Evolutionary conservation across 345 rosid species (phyloP).

Genomic region (Cochlearia excelsa): DNA sequence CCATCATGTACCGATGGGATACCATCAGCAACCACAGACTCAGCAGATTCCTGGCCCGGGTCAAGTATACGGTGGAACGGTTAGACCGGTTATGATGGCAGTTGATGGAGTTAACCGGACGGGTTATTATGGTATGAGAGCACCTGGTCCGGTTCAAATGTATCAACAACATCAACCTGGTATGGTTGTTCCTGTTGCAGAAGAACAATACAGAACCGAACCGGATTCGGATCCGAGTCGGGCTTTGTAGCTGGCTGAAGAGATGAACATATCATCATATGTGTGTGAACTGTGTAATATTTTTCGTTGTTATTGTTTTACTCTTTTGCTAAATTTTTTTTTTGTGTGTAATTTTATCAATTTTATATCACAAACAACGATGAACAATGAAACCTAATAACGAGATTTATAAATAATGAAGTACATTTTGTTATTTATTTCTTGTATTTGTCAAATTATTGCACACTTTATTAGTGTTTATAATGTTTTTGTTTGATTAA

Average conservation of each 20-base stretch:
- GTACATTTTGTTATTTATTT: background rate
- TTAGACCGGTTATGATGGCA: conserved; percentile 44
- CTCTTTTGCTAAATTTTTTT: background rate
- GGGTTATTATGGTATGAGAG: conserved; percentile 60
- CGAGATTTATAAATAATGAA: background rate
- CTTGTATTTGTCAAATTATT: no score
- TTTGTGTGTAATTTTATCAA: background rate
- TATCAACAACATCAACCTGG: conserved; percentile 46
- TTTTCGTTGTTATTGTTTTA: conserved; percentile 2
- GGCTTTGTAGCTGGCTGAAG: conserved; percentile 27
- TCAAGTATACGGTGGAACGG: conserved; percentile 54
- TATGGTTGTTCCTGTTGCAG: conserved; percentile 54
- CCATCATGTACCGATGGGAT: conserved; percentile 59
- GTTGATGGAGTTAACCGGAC: conserved; percentile 55
- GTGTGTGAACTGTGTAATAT: conserved; percentile 24
- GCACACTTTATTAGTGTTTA: no score
- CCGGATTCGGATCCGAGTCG: conserved; percentile 49
- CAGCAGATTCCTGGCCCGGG: conserved; percentile 51
- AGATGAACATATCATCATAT: conserved; percentile 1
- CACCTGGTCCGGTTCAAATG: conserved; percentile 48
- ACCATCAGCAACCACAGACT: conserved; percentile 50
- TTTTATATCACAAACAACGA: background rate
- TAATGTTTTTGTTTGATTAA: no score
- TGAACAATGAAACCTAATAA: background rate
- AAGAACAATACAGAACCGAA: conserved; percentile 45